phyloP scores from a whole-genome alignment of 805 yeast genomes.

The Sungouiella blattae region DNA sequence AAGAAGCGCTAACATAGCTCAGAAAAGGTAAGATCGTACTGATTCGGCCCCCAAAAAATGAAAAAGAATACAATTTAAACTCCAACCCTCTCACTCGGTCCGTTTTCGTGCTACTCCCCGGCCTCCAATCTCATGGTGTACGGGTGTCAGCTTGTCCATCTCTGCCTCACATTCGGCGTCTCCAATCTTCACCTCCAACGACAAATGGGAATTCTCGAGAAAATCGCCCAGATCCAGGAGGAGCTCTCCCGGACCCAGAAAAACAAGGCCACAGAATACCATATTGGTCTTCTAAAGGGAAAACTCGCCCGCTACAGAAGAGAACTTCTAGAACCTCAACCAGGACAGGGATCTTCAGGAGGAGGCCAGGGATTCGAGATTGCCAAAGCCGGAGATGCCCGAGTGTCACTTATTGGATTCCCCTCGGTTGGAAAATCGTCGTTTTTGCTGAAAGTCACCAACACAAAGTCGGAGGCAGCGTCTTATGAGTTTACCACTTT shows the following conservation, averaged over 20 bases:
- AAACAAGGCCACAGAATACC: conserved; percentile 97
- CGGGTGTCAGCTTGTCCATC: no score
- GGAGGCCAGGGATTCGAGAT: conserved; percentile 92
- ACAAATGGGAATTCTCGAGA: conserved; percentile 45
- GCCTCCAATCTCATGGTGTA: conserved; percentile 4
- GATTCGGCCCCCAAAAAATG: no score
- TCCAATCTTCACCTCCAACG: not conserved
- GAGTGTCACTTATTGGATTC: conserved; percentile 92
- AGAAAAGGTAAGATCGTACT: no score
- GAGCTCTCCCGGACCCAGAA: conserved; percentile 95
- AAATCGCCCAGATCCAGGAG: conserved; percentile 84
- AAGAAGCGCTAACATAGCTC: no score
- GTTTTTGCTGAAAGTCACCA: conserved; percentile 81
- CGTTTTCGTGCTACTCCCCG: no score
- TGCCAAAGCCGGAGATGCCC: conserved; percentile 91
- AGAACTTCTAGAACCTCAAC: conserved; percentile 86
- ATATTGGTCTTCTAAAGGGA: conserved; percentile 89
- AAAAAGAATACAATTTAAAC: no score
- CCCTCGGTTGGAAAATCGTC: conserved; percentile 98
- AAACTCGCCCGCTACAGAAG: conserved; percentile 90
- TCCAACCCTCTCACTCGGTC: no score
- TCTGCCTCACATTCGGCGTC: no score
- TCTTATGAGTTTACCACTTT: conserved; percentile 93
- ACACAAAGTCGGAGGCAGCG: conserved; percentile 92
- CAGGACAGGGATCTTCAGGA: conserved; percentile 68